Evolutionary conservation across 164 flowering plant genomes (phyloP).

Genomic region (Litsea cubeba): DNA sequence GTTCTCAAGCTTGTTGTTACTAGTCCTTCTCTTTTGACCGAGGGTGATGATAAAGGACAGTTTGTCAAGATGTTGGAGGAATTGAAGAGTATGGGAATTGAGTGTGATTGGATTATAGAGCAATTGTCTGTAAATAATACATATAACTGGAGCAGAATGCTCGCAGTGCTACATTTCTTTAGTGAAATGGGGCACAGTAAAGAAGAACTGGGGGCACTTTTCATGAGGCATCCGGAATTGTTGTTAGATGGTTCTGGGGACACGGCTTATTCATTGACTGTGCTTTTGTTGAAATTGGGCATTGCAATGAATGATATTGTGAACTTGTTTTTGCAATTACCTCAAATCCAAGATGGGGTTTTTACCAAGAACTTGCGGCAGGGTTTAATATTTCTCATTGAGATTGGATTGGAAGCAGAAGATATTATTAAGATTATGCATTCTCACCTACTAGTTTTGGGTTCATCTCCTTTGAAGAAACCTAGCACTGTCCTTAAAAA

Average conservation of each 20-base stretch:
- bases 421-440: slow-evolving; percentile 39
- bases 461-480: slow-evolving; percentile 44
- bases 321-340: slow-evolving; percentile 41
- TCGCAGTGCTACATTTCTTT: slow-evolving; percentile 31
- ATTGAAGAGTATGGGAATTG: slow-evolving; percentile 39
- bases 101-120: slow-evolving; percentile 35
- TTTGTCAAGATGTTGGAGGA: slow-evolving; percentile 35
- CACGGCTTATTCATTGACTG: slow-evolving; percentile 29
- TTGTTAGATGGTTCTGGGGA: slow-evolving; percentile 49
- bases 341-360: slow-evolving; percentile 28
- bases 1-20: slow-evolving; percentile 32
- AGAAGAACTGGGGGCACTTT: slow-evolving; percentile 29
- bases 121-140: slow-evolving; percentile 27
- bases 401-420: slow-evolving; percentile 44
- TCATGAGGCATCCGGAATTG: slow-evolving; percentile 36
- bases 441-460: slow-evolving; percentile 34
- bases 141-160: slow-evolving; percentile 48
- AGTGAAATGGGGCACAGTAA: slow-evolving; percentile 30
- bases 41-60: slow-evolving; percentile 25
- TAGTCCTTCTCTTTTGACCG: slow-evolving; percentile 49
- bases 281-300: slow-evolving; percentile 48
- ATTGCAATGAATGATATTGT: slow-evolving; percentile 19
- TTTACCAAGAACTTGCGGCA: slow-evolving; percentile 41
- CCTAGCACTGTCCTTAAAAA: slow-evolving; percentile 23
- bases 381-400: slow-evolving; percentile 32